These are phyloP conservation scores for Globisporangium apiculatum DNA, from an alignment of 352 stramenopile genomes.

Conservation along the genomic window DNA sequence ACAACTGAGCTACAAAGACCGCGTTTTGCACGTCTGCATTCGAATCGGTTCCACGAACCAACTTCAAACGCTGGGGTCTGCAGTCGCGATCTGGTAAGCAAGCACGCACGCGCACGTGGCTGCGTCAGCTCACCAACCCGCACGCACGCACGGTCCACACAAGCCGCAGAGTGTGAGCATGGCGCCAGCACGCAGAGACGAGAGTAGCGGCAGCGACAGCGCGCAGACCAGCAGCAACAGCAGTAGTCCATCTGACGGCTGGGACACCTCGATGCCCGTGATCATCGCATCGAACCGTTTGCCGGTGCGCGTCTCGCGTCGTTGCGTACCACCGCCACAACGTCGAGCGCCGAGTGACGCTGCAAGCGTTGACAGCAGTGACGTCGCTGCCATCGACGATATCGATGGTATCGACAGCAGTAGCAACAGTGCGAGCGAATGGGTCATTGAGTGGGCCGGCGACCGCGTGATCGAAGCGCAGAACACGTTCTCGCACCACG, in stretches of 20 bases:
- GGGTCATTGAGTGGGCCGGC: slow-evolving; percentile 58
- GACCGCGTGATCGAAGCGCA: slow-evolving; percentile 71
- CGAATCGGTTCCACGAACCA: too few relatives aligned
- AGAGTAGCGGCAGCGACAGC: neutral
- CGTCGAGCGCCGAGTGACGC: neutral
- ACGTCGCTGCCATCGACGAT: too few relatives aligned
- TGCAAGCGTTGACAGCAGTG: too few relatives aligned
- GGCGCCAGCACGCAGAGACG: neutral
- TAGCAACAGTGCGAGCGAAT: slow-evolving; percentile 12
- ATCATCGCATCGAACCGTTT: slow-evolving; percentile 71
- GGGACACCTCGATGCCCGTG: slow-evolving; percentile 49
- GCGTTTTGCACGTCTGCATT: too few relatives aligned
- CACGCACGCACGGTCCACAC: neutral
- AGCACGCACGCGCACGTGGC: too few relatives aligned
- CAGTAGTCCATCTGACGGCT: slow-evolving; percentile 19
- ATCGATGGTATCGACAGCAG: too few relatives aligned
- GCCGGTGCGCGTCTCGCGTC: slow-evolving; percentile 33
- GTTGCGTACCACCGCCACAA: neutral
- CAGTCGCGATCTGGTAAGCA: too few relatives aligned
- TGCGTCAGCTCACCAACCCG: too few relatives aligned
- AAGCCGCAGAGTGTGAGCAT: neutral
- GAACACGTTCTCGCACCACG: slow-evolving; percentile 67
- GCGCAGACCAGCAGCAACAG: neutral
- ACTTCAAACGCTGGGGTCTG: too few relatives aligned
- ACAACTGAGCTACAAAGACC: too few relatives aligned